A percentile compares a stretch with the other conserved stretches of the same genome.
Conservation (phyloP, 306 rosid genomes). For the Ceratonia siliqua region DNA sequence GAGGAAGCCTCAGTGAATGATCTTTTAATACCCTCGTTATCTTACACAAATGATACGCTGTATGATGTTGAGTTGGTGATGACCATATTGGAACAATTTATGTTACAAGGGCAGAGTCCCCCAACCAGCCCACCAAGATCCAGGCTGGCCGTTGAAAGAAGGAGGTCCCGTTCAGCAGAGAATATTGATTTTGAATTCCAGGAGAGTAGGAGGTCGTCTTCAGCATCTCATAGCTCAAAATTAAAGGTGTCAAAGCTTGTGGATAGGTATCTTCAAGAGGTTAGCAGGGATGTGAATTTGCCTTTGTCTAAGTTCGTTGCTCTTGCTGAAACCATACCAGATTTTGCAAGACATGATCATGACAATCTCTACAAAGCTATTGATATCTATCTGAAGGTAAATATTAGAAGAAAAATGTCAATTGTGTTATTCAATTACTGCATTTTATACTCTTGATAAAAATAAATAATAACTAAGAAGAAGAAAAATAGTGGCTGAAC, state of each 20-base stretch:
- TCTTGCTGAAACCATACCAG: conserved; percentile 74
- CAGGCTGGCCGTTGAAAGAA: conserved; percentile 51
- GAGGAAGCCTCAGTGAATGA: conserved; percentile 63
- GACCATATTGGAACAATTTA: conserved; percentile 62
- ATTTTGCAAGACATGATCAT: conserved; percentile 78
- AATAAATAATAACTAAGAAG: neutral
- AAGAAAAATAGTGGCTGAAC: neutral
- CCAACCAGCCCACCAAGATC: conserved; percentile 79
- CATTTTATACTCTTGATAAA: conserved; percentile 5
- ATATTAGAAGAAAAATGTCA: neutral
- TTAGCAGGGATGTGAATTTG: conserved; percentile 69
- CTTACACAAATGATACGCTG: conserved; percentile 37
- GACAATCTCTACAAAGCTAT: conserved; percentile 83
- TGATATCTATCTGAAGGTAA: conserved; percentile 88
- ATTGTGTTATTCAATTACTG: conserved; percentile 30
- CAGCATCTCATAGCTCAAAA: conserved; percentile 73
- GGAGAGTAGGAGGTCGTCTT: conserved; percentile 74
- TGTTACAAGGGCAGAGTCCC: conserved; percentile 70
- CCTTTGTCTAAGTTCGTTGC: conserved; percentile 67
- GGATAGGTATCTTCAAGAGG: conserved; percentile 75
- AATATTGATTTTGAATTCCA: conserved; percentile 69
- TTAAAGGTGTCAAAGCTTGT: conserved; percentile 78
- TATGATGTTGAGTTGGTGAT: conserved; percentile 64
- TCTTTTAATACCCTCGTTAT: conserved; percentile 58
- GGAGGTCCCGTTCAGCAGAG: conserved; percentile 77